A percentile compares a stretch with the other conserved stretches of the same genome.
Evolutionary conservation across 108 stramenopile genomes (phyloP).

Genomic region (Ochromonas danica): DNA sequence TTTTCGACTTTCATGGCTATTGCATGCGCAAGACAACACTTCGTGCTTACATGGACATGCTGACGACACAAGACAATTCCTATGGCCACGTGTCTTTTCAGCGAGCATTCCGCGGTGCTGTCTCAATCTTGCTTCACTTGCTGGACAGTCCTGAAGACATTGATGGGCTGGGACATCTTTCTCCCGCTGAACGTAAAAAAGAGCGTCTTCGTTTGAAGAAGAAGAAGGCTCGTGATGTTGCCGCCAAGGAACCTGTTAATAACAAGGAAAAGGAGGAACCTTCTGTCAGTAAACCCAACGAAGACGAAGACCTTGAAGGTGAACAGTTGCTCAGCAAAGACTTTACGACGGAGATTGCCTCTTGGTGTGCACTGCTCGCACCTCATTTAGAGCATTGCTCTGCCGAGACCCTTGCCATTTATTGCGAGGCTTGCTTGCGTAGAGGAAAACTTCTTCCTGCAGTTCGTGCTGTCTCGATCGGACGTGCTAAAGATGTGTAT

Average conservation of each 20-base stretch:
- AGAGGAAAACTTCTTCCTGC: constrained; percentile 83
- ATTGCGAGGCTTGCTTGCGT: constrained; percentile 83
- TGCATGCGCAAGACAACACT: constrained; percentile 93
- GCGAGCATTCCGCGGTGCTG: constrained; percentile 70
- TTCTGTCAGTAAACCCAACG: constrained; percentile 39
- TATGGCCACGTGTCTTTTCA: constrained; percentile 75
- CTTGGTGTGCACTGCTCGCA: constrained; percentile 19
- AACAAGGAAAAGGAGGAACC: constrained; percentile 57
- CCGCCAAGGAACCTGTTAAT: constrained; percentile 73
- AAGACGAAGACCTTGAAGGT: neutral
- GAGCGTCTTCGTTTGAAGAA: neutral
- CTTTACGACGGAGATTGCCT: neutral
- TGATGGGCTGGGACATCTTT: neutral
- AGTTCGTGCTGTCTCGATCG: constrained; percentile 59
- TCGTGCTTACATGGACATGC: constrained; percentile 80
- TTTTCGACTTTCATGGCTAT: constrained; percentile 97
- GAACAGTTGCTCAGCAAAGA: neutral
- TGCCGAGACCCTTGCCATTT: constrained; percentile 70
- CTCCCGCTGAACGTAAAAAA: constrained; percentile 33
- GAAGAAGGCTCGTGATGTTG: constrained; percentile 54
- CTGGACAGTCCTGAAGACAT: constrained; percentile 62
- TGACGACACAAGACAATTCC: constrained; percentile 78
- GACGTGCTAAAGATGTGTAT: neutral
- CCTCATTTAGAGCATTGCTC: constrained; percentile 3
- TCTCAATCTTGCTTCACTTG: constrained; percentile 70